Conservation (phyloP, 2,329 filamentous ascomycete genomes). For the Arthroderma uncinatum region DNA sequence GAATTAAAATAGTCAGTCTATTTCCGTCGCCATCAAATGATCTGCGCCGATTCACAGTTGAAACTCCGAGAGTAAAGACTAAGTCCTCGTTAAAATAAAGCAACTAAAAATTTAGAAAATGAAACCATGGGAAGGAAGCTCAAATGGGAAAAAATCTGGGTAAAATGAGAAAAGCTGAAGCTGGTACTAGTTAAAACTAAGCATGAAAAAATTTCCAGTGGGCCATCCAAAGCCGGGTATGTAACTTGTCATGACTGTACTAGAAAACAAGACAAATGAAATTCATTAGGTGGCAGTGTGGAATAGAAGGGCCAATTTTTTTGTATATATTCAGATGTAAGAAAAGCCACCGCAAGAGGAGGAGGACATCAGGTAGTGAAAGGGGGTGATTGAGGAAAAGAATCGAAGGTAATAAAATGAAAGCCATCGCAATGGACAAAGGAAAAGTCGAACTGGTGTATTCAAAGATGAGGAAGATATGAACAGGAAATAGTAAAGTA, state of each 20-base stretch:
- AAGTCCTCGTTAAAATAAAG: too few species aligned
- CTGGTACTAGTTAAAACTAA: not conserved
- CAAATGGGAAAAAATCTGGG: too few species aligned
- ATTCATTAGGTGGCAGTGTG: not conserved
- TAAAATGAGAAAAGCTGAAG: not conserved
- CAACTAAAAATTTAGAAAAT: not conserved
- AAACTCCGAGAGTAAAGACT: not conserved
- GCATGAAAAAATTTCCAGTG: not conserved
- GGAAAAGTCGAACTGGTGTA: not conserved
- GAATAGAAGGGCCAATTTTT: not conserved
- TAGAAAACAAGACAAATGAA: not conserved
- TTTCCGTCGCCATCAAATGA: not conserved
- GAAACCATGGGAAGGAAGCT: not conserved
- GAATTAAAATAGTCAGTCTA: not conserved
- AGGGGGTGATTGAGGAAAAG: not conserved
- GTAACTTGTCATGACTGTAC: not conserved
- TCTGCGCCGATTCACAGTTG: not conserved
- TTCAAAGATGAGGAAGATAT: not conserved
- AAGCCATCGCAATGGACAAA: not conserved
- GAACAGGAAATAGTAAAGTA: not conserved
- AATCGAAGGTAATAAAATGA: not conserved
- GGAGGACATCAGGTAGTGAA: not conserved
- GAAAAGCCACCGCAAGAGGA: not conserved
- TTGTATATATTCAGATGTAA: not conserved
- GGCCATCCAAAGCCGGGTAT: conserved; percentile 3